Percentiles rank a stretch among this genome's conserved stretches.
These are phyloP conservation scores for Aurantiochytrium sp. DNA, from an alignment of 108 stramenopile species.

Conservation along the genomic window DNA sequence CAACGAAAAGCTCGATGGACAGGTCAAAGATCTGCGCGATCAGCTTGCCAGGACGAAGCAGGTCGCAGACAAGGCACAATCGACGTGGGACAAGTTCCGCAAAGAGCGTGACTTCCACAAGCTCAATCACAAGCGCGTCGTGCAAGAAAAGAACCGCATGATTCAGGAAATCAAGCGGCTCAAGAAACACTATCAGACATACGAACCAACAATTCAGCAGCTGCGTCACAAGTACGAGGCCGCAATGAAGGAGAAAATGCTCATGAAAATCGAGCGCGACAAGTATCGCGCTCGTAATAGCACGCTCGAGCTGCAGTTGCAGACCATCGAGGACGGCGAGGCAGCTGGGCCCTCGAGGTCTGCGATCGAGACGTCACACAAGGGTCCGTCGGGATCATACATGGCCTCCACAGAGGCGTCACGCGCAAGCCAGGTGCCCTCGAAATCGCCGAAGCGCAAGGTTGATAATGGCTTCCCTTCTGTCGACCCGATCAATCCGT, in stretches of 20 bases:
- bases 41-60: conserved; percentile 41
- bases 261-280: conserved; percentile 57
- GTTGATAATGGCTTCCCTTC: conserved; percentile 27
- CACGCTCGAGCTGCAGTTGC: conserved; percentile 46
- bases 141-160: conserved; percentile 49
- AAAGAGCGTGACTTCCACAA: conserved; percentile 66
- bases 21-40: conserved; percentile 36
- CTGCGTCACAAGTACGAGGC: conserved; percentile 55
- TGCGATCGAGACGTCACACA: background rate
- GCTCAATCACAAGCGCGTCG: conserved; percentile 61
- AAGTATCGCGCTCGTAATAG: conserved; percentile 37
- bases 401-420: background rate
- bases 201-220: conserved; percentile 56
- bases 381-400: background rate
- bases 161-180: conserved; percentile 45
- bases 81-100: conserved; percentile 64
- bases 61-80: conserved; percentile 46
- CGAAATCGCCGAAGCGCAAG: conserved; percentile 14
- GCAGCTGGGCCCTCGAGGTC: background rate
- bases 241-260: conserved; percentile 67
- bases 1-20: conserved; percentile 56
- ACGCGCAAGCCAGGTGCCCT: background rate
- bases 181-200: conserved; percentile 50
- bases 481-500: conserved; percentile 44
- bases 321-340: background rate